A percentile compares a stretch with the other conserved stretches of the same genome.
Evolutionary conservation across 2,329 filamentous ascomycete species (phyloP).

Genomic region (Ascocoryne sarcoides): DNA sequence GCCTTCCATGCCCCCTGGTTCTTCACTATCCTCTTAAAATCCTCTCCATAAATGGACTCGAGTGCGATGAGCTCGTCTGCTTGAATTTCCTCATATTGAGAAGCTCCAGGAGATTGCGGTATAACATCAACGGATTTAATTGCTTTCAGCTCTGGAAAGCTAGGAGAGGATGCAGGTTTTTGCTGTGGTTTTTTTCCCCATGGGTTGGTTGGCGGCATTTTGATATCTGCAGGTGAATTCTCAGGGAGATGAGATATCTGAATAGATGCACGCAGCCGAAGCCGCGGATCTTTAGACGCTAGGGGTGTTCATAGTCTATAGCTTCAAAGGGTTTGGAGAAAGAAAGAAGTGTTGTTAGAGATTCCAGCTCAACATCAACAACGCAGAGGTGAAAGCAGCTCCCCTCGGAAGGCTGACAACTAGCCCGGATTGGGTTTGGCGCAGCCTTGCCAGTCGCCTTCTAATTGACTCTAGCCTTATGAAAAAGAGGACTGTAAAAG

Average conservation of each 20-base stretch:
- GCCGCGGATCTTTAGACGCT: constrained; percentile 24
- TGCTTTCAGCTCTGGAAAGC: constrained; percentile 20
- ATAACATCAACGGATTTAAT: constrained; percentile 27
- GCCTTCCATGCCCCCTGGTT: constrained; percentile 78
- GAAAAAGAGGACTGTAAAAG: too few relatives aligned
- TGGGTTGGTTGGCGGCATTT: constrained; percentile 27
- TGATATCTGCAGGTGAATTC: constrained; percentile 11
- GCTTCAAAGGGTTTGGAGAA: too few relatives aligned
- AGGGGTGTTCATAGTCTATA: constrained; percentile 18
- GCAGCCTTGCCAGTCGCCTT: background rate
- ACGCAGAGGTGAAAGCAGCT: too few relatives aligned
- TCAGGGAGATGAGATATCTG: constrained; percentile 8
- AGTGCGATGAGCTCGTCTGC: constrained; percentile 80
- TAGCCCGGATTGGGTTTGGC: background rate
- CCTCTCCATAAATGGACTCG: constrained; percentile 80
- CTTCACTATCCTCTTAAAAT: constrained; percentile 67
- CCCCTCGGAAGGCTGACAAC: background rate
- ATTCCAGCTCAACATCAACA: too few relatives aligned
- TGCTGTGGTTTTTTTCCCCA: constrained; percentile 27
- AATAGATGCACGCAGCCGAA: constrained; percentile 23
- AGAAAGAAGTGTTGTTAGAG: too few relatives aligned
- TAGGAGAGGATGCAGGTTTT: constrained; percentile 29
- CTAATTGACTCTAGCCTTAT: background rate
- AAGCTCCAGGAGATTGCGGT: constrained; percentile 36
- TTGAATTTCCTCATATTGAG: constrained; percentile 75